Conservation (phyloP, 2,329 filamentous ascomycete species). For the Tolypocladium album region DNA sequence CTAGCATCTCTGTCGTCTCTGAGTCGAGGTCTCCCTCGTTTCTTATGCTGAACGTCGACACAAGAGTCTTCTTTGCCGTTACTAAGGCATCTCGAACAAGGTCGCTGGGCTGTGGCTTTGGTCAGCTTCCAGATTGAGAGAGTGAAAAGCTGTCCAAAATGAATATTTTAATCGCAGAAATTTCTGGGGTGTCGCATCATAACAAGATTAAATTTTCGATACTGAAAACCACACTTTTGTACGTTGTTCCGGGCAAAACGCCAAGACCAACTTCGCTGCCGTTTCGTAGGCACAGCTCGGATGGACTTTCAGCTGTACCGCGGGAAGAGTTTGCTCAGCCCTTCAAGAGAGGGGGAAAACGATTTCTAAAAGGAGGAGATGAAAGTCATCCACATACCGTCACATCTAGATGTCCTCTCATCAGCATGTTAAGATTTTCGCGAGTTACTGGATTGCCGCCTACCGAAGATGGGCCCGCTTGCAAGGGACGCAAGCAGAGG, state of each 20-base stretch:
- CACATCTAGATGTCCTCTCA: conserved; percentile 35
- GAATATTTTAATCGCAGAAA: background rate
- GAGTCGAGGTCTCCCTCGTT: conserved; percentile 66
- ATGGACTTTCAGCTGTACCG: background rate
- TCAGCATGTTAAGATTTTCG: background rate
- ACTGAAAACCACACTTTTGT: background rate
- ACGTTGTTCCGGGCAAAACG: background rate
- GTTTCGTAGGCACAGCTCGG: background rate
- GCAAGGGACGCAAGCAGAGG: conserved; percentile 76
- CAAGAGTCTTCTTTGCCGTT: conserved; percentile 75
- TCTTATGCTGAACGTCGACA: conserved; percentile 78
- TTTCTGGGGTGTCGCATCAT: no score
- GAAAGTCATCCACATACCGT: conserved; percentile 41
- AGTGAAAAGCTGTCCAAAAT: background rate
- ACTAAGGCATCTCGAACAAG: conserved; percentile 65
- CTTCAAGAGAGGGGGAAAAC: background rate
- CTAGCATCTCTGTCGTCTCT: conserved; percentile 58
- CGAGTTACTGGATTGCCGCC: conserved; percentile 8
- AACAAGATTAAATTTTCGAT: background rate
- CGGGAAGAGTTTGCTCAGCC: no score
- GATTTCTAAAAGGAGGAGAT: background rate
- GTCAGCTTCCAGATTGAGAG: conserved; percentile 20
- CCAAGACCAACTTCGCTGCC: background rate
- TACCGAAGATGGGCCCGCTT: conserved; percentile 72
- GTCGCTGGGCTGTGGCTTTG: conserved; percentile 50